Evolutionary conservation across 2,329 filamentous ascomycete species (phyloP).

Genomic region (Fusarium citri): DNA sequence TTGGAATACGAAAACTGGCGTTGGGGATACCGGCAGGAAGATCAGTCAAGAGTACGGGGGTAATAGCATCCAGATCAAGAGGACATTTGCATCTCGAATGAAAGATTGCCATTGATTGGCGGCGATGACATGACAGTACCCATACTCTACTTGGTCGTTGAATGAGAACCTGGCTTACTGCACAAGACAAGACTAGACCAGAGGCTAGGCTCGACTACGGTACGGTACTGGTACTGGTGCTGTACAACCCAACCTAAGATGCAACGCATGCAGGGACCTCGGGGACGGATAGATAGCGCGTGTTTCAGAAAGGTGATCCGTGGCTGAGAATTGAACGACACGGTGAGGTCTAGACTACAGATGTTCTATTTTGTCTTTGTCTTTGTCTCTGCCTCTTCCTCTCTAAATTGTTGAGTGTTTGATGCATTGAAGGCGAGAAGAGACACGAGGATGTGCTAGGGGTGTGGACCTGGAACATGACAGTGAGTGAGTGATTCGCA

Average conservation of each 20-base stretch:
- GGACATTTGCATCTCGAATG: constrained; percentile 1
- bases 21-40: constrained; percentile 8
- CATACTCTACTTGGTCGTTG: background rate
- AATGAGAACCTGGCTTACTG: constrained; percentile 1
- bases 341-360: background rate
- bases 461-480: background rate
- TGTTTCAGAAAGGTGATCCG: background rate
- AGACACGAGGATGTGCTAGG: background rate
- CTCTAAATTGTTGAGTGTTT: background rate
- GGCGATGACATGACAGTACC: background rate
- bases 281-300: background rate
- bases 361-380: background rate
- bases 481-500: constrained; percentile 9
- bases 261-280: constrained; percentile 8
- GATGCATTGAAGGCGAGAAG: background rate
- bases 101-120: constrained; percentile 15
- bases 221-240: background rate
- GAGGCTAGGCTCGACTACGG: background rate
- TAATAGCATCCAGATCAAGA: constrained; percentile 1
- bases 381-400: background rate
- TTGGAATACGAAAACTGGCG: constrained; percentile 18
- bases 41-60: constrained; percentile 10
- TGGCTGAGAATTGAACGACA: background rate
- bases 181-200: background rate
- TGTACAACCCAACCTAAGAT: background rate